These are phyloP conservation scores for Trametes sanguinea DNA, from an alignment of 768 basidiomycete genomes.

Conservation along the genomic window DNA sequence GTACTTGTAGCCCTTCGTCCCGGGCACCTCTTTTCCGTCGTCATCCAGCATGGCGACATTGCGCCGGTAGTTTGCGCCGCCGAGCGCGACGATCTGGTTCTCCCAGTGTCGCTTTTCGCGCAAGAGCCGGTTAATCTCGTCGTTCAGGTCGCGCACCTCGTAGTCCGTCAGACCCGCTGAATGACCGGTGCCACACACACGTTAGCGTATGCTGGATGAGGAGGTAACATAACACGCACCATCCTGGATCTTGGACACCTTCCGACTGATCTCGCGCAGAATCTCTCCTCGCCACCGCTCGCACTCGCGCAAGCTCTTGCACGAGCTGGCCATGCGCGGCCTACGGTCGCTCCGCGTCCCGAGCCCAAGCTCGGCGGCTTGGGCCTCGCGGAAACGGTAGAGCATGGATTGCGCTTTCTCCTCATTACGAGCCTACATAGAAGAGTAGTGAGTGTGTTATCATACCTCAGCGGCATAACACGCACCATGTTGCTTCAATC, in stretches of 20 bases:
- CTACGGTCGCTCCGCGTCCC: conserved; percentile 82
- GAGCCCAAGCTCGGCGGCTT: conserved; percentile 93
- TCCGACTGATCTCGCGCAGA: conserved; percentile 88
- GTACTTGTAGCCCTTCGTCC: conserved; percentile 99
- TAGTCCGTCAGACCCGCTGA: conserved; percentile 92
- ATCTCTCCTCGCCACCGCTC: conserved; percentile 98
- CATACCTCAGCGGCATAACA: neutral
- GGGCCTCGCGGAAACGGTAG: conserved; percentile 94
- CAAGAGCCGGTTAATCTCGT: conserved; percentile 95
- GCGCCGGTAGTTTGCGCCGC: conserved; percentile 93
- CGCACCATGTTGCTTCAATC: neutral
- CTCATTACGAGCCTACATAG: conserved; percentile 86
- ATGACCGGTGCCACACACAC: neutral
- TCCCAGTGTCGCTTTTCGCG: conserved; percentile 98
- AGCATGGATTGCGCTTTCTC: conserved; percentile 97
- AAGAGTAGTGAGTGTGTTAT: neutral
- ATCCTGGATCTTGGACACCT: conserved; percentile 98
- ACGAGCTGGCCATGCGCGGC: conserved; percentile 88
- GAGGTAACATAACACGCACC: conserved; percentile 46
- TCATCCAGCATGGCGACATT: conserved; percentile 94
- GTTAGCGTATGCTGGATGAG: neutral
- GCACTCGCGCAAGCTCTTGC: conserved; percentile 89
- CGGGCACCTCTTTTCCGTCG: conserved; percentile 94
- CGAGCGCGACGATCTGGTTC: conserved; percentile 94
- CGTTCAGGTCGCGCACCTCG: conserved; percentile 93